Evolutionary conservation across 148 eudicot species (phyloP), one percentile per base, ranked within the genome.

Genomic region (Rhododendron ferrugineum): DNA sequence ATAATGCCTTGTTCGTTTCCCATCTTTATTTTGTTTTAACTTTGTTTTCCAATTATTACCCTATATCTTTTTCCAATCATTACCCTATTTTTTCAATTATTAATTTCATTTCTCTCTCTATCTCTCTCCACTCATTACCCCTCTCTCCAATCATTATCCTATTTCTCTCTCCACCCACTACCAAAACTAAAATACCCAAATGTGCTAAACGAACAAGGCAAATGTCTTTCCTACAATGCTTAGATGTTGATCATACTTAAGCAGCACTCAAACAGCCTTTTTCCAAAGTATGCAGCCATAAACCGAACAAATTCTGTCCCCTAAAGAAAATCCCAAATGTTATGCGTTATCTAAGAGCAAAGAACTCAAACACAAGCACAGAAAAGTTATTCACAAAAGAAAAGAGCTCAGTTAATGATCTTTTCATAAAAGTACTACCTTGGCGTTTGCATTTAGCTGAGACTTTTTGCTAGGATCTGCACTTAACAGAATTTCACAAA

Each of bases 401-500:
- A 16, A 64, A 84, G 36, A 20, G 4, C 4, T 11, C 23, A 47
- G 76, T 70, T 46, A 28, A 42, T 42, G 13, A 37, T n/a, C 13
- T 14, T 56, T 76, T 44, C 64, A 14, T 23, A 68, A 6, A 78
- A 34, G 42, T 34, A 30, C 22, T 82, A 86, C 90, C 88, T 90
- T 89, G 62, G 52, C 58, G 32, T 72, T 86, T 22, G 30, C 70
- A 86, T 85, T 85, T 26, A 86, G 74, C 23, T 82, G 37, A 11
- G 46, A 66, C 85, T 73, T 50, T 76, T 92, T 89, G 40, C 90
- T 86, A 64, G 62, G 79, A 85, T 86, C 94, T 93, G 91, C 89
- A 90, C 80, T 86, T 28, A 34, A 75, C 54, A 81, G 68, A 11
- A 73, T 36, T 44, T n/a, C 3, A 79, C 44, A 42, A 60, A 58